Conservation (phyloP, 495 filamentous ascomycete genomes). For the Amphirosellinia nigrospora region DNA sequence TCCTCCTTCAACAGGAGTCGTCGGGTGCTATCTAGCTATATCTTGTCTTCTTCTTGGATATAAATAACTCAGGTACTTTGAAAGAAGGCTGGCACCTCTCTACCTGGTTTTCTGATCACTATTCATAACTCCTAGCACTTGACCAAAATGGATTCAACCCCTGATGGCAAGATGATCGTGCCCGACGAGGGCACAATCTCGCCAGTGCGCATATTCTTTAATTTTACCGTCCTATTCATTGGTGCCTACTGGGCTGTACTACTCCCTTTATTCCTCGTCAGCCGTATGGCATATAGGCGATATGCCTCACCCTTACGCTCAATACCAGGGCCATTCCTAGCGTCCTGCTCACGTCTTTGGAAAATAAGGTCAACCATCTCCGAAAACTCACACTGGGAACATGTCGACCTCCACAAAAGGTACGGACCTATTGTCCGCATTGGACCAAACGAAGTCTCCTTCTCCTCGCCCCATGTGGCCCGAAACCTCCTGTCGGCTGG, state of each 20-base stretch:
- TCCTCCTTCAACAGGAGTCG: slow-evolving; percentile 41
- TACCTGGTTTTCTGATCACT: not conserved
- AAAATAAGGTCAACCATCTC: slow-evolving; percentile 45
- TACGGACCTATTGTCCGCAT: slow-evolving; percentile 64
- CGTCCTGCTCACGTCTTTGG: slow-evolving; percentile 56
- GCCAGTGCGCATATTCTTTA: slow-evolving; percentile 38
- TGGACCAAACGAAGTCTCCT: slow-evolving; percentile 60
- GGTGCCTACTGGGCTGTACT: slow-evolving; percentile 45
- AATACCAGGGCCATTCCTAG: slow-evolving; percentile 58
- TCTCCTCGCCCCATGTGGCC: slow-evolving; percentile 58
- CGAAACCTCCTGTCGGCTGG: slow-evolving; percentile 55
- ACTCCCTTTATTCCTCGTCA: slow-evolving; percentile 38
- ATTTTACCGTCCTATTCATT: slow-evolving; percentile 37
- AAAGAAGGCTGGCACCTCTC: slow-evolving; percentile 9
- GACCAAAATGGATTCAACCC: slow-evolving; percentile 17
- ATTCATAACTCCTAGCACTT: not conserved
- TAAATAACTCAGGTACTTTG: not conserved
- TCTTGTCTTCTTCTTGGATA: not conserved
- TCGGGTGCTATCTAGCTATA: not conserved
- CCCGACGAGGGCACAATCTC: slow-evolving; percentile 37
- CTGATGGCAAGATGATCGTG: slow-evolving; percentile 31
- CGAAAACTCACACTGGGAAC: slow-evolving; percentile 50
- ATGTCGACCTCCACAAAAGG: slow-evolving; percentile 56
- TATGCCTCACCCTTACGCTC: slow-evolving; percentile 53
- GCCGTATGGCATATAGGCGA: slow-evolving; percentile 46